A percentile compares a stretch with the other conserved stretches of the same genome.
phyloP scores from a whole-genome alignment of 2,329 filamentous ascomycete genomes.

The Myriosclerotinia duriaeana region DNA sequence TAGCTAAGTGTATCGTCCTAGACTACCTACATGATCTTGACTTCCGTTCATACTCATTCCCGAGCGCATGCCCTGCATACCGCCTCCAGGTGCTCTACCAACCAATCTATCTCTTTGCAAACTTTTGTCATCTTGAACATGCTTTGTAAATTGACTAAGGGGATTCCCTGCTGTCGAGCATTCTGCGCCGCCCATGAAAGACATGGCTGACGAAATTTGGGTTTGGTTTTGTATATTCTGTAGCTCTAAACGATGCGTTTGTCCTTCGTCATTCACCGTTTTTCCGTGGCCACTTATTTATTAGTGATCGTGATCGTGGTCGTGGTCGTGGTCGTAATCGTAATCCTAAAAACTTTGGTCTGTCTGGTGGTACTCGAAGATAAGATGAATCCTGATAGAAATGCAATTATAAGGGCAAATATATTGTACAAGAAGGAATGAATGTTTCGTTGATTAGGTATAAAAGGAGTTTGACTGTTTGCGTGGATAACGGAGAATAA shows the following conservation, averaged over 20 bases:
- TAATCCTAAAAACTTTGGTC: not conserved
- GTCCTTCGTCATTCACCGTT: not conserved
- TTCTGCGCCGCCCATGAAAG: conserved; percentile 91
- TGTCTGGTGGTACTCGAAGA: not conserved
- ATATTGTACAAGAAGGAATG: conserved; percentile 22
- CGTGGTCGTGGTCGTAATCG: too few species aligned
- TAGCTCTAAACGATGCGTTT: not conserved
- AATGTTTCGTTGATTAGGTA: conserved; percentile 3
- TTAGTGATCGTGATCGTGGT: too few species aligned
- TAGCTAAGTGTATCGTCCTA: not conserved
- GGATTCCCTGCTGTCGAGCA: conserved; percentile 96
- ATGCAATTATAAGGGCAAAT: conserved; percentile 5
- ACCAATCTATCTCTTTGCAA: conserved; percentile 87
- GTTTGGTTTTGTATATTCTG: not conserved
- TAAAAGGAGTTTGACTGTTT: not conserved
- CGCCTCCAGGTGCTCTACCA: conserved; percentile 67
- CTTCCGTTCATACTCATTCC: conserved; percentile 48
- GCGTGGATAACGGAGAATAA: conserved; percentile 13
- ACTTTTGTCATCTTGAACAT: conserved; percentile 93
- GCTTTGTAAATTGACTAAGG: conserved; percentile 95
- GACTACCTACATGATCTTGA: conserved; percentile 65
- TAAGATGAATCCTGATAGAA: conserved; percentile 9
- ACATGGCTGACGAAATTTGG: conserved; percentile 59
- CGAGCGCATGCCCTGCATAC: conserved; percentile 74
- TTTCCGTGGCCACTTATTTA: not conserved